A percentile compares a stretch with the other conserved stretches of the same genome.
phyloP scores from a whole-genome alignment of 1,139 yeast species.

The Pichia sp. region DNA sequence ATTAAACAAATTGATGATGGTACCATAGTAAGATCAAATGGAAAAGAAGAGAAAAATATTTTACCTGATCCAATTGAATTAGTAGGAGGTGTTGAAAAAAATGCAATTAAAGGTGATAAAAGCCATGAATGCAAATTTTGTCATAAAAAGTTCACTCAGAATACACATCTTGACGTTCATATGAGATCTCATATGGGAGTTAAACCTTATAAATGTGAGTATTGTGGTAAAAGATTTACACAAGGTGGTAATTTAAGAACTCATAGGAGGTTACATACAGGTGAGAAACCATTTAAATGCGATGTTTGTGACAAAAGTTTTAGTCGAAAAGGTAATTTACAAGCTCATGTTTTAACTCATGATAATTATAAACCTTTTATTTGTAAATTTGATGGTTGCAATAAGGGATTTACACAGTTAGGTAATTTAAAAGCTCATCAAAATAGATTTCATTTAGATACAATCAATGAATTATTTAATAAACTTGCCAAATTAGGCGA shows the following conservation, averaged over 20 bases:
- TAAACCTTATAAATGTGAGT: constrained; percentile 73
- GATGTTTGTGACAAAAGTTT: constrained; percentile 66
- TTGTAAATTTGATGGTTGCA: constrained; percentile 77
- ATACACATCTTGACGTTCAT: constrained; percentile 75
- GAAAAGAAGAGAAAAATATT: constrained; percentile 22
- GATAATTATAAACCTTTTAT: constrained; percentile 70
- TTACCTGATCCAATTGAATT: constrained; percentile 61
- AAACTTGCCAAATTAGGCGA: constrained; percentile 52
- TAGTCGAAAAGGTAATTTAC: constrained; percentile 84
- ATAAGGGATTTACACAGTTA: constrained; percentile 80
- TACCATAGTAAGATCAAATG: constrained; percentile 27
- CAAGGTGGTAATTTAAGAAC: constrained; percentile 91
- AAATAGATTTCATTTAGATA: constrained; percentile 73
- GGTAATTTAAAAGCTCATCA: constrained; percentile 94
- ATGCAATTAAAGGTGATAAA: constrained; percentile 43
- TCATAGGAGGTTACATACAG: constrained; percentile 83
- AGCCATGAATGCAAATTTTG: constrained; percentile 66
- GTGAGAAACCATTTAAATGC: constrained; percentile 82
- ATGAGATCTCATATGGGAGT: constrained; percentile 71
- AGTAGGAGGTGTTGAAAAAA: constrained; percentile 80
- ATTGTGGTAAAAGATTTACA: constrained; percentile 75
- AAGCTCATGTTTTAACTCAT: constrained; percentile 80
- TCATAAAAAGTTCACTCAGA: constrained; percentile 61
- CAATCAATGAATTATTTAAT: constrained; percentile 58
- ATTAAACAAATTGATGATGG: constrained; percentile 64